A percentile compares a stretch with the other conserved stretches of the same genome.
Evolutionary conservation across 2,329 filamentous ascomycete genomes (phyloP).

Genomic region (Talaromyces sp.): DNA sequence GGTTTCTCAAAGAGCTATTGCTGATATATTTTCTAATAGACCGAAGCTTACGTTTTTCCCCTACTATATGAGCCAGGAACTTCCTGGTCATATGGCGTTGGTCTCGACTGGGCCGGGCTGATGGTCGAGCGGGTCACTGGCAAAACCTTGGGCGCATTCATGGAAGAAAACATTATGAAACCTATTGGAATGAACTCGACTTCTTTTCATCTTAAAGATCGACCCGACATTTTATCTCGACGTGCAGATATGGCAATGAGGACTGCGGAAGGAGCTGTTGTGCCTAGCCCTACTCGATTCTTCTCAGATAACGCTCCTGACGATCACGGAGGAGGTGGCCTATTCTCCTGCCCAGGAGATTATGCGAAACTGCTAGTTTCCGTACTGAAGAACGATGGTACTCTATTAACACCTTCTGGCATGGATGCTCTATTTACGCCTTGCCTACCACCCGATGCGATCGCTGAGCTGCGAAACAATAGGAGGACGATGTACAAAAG

Average conservation of each 20-base stretch:
- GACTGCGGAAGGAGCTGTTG: neutral
- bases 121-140: slow-evolving; percentile 2
- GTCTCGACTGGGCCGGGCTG: slow-evolving; percentile 3
- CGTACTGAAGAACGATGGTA: slow-evolving; percentile 1
- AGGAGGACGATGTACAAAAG: neutral
- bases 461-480: neutral
- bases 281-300: slow-evolving; percentile 3
- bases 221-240: neutral
- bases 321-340: neutral
- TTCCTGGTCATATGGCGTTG: slow-evolving; percentile 3
- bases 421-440: slow-evolving; percentile 3
- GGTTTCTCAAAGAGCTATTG: neutral
- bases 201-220: neutral
- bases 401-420: neutral
- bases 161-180: slow-evolving; percentile 5
- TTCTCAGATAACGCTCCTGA: neutral
- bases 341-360: neutral
- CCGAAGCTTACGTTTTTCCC: neutral
- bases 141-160: neutral
- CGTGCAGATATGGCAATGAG: slow-evolving; percentile 2
- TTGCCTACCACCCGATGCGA: neutral
- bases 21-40: neutral
- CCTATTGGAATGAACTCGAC: slow-evolving; percentile 1
- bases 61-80: slow-evolving; percentile 3
- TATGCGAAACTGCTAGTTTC: neutral